phyloP scores from a whole-genome alignment of 306 rosid genomes.

The Gastrolobium bilobum region DNA sequence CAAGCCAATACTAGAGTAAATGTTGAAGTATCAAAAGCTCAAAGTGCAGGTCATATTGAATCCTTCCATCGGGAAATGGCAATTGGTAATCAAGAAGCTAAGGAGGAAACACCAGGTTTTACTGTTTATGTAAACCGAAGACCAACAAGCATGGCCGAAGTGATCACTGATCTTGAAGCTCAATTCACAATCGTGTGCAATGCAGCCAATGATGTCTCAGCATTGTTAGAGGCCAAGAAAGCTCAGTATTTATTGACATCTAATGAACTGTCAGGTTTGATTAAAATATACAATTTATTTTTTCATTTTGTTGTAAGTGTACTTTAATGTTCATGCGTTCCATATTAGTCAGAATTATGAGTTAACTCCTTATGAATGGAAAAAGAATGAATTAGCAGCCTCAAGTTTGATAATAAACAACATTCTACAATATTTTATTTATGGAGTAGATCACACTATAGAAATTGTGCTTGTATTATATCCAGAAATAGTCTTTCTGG shows the following conservation, averaged over 20 bases:
- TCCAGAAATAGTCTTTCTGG: not conserved
- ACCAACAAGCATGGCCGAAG: slow-evolving; percentile 87
- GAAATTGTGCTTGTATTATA: not conserved
- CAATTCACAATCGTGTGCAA: slow-evolving; percentile 74
- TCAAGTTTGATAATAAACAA: slow-evolving; percentile 1
- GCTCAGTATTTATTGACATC: slow-evolving; percentile 63
- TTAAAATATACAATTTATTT: not conserved
- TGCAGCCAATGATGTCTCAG: slow-evolving; percentile 75
- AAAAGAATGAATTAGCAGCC: slow-evolving; percentile 23
- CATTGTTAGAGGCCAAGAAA: slow-evolving; percentile 71
- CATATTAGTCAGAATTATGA: slow-evolving; percentile 10
- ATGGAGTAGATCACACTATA: not conserved
- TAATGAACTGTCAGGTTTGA: slow-evolving; percentile 73
- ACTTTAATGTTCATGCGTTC: not conserved
- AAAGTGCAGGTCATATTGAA: slow-evolving; percentile 55
- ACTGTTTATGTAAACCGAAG: slow-evolving; percentile 77
- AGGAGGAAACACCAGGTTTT: slow-evolving; percentile 76
- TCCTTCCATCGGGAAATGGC: slow-evolving; percentile 61
- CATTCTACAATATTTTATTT: slow-evolving; percentile 16
- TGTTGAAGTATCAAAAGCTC: slow-evolving; percentile 61
- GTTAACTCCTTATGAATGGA: slow-evolving; percentile 36
- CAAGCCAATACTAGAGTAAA: slow-evolving; percentile 46
- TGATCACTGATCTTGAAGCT: slow-evolving; percentile 75
- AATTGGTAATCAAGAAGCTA: slow-evolving; percentile 52
- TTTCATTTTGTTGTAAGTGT: slow-evolving; percentile 29